Percentiles rank a stretch among this genome's conserved stretches.
These are phyloP conservation scores for Aspergillus panamensis DNA, from an alignment of 495 filamentous ascomycete species.

Conservation along the genomic window DNA sequence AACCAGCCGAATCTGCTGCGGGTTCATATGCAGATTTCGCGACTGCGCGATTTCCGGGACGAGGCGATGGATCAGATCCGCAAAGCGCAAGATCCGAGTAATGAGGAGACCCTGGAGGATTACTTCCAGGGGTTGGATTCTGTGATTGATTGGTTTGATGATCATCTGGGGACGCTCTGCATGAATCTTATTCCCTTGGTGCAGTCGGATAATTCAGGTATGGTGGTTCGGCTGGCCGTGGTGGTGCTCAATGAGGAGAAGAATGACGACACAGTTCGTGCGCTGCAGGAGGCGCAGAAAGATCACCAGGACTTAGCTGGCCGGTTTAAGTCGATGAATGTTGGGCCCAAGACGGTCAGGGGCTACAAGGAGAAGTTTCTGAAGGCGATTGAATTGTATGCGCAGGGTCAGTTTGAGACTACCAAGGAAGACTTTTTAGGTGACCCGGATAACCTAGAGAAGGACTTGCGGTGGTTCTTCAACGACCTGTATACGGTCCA, in stretches of 20 bases:
- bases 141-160: constrained; percentile 89
- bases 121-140: constrained; percentile 87
- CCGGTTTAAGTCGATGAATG: constrained; percentile 89
- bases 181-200: constrained; percentile 87
- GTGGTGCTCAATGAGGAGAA: constrained; percentile 95
- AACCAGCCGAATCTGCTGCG: constrained; percentile 88
- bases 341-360: constrained; percentile 83
- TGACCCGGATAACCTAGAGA: constrained; percentile 79
- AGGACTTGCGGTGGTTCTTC: constrained; percentile 90
- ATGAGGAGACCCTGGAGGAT: constrained; percentile 76
- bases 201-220: constrained; percentile 74
- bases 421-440: constrained; percentile 71
- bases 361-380: constrained; percentile 97
- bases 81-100: constrained; percentile 64
- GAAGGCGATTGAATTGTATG: constrained; percentile 68
- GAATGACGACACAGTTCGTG: constrained; percentile 84
- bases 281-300: constrained; percentile 87
- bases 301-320: constrained; percentile 92
- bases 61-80: constrained; percentile 93
- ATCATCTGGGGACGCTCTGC: constrained; percentile 82
- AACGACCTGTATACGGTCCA: constrained; percentile 92
- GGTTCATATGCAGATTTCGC: constrained; percentile 86
- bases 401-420: constrained; percentile 69
- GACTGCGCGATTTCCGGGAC: constrained; percentile 87
- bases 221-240: constrained; percentile 87